These are phyloP conservation scores for Trametes versicolor DNA, from an alignment of 1,284 basidiomycete species.

Conservation along the genomic window DNA sequence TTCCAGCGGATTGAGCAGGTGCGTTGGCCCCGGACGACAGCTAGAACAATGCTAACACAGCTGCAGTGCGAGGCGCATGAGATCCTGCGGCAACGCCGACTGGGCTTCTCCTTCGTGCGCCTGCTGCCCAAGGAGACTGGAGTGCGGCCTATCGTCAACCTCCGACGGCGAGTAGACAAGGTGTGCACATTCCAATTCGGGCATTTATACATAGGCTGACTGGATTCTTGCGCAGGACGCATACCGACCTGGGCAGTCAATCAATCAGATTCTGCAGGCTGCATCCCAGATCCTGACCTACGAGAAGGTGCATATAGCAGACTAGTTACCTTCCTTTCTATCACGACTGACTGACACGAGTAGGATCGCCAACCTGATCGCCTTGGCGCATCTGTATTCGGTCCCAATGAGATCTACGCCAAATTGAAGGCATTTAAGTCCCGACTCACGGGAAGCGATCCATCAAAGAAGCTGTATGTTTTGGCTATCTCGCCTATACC, in stretches of 20 bases:
- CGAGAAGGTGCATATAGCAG: conserved; percentile 70
- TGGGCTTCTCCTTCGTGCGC: conserved; percentile 89
- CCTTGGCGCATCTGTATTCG: conserved; percentile 84
- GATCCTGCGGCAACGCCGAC: conserved; percentile 70
- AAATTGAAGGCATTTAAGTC: conserved; percentile 79
- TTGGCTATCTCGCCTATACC: background rate
- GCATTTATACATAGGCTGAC: background rate
- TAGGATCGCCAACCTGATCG: conserved; percentile 72
- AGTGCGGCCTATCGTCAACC: conserved; percentile 94
- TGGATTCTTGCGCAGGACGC: background rate
- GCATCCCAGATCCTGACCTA: conserved; percentile 88
- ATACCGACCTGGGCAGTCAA: conserved; percentile 58
- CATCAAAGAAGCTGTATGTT: conserved; percentile 60
- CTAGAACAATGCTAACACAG: background rate
- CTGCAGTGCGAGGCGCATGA: conserved; percentile 69
- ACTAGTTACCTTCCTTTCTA: background rate
- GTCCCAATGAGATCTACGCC: conserved; percentile 84
- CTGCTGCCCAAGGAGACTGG: conserved; percentile 95
- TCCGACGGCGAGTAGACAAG: conserved; percentile 67
- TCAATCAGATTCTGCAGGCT: conserved; percentile 87
- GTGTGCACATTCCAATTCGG: conserved; percentile 35
- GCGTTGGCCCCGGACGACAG: conserved; percentile 13
- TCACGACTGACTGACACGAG: background rate
- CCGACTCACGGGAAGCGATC: conserved; percentile 53
- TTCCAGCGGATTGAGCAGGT: conserved; percentile 73